Percentiles rank a stretch among this genome's conserved stretches.
phyloP scores from a whole-genome alignment of 106 monocot genomes.

The Dendrobium huoshanense region DNA sequence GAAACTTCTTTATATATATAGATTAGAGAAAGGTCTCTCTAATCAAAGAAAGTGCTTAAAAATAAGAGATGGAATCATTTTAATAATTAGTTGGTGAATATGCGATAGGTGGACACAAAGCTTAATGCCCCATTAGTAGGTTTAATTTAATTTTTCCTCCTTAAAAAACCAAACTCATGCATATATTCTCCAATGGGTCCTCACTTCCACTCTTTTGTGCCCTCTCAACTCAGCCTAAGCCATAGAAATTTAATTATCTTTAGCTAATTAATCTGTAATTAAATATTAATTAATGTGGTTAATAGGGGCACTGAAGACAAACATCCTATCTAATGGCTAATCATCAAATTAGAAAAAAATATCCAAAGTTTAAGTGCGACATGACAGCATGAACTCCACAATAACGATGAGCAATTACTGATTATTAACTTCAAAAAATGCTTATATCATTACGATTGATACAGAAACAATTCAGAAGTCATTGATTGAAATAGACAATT shows the following conservation, averaged over 20 bases:
- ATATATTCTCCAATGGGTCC: neutral
- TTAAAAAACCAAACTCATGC: neutral
- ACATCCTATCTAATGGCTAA: neutral
- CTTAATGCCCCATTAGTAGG: neutral
- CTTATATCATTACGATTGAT: no score
- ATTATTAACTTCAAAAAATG: no score
- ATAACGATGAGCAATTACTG: no score
- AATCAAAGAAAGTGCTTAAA: no score
- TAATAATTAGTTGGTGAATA: no score
- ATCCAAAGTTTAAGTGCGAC: neutral
- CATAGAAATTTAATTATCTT: neutral
- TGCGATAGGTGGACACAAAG: neutral
- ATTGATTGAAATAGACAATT: no score
- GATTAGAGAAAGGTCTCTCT: no score
- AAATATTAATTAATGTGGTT: neutral
- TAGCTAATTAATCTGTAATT: neutral
- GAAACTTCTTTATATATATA: no score
- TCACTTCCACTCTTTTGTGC: neutral
- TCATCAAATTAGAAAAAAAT: neutral
- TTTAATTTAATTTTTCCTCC: neutral
- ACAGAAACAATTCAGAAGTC: no score
- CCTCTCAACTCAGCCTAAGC: neutral
- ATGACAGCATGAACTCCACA: no score
- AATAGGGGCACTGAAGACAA: neutral
- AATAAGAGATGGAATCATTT: no score